These are phyloP conservation scores for Chaetomium olivaceum DNA, from an alignment of 2,329 filamentous ascomycete species.

Conservation along the genomic window DNA sequence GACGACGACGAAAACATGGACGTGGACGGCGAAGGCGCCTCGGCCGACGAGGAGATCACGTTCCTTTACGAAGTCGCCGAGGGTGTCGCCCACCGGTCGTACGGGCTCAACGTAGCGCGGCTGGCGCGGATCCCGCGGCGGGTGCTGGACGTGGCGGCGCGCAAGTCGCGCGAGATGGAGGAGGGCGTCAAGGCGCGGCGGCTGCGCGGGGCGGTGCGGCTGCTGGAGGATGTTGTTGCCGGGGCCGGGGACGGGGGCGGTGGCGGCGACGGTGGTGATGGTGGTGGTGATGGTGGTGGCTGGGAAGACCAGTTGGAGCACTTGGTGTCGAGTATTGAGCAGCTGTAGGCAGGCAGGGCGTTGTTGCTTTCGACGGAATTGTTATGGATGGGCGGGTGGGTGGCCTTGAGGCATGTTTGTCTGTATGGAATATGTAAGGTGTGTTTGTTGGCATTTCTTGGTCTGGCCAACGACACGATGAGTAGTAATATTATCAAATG, in stretches of 20 bases:
- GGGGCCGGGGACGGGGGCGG: slow-evolving; percentile 37
- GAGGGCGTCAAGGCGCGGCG: slow-evolving; percentile 65
- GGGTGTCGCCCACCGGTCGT: slow-evolving; percentile 89
- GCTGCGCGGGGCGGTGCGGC: slow-evolving; percentile 51
- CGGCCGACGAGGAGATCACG: slow-evolving; percentile 75
- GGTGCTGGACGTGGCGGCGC: slow-evolving; percentile 76
- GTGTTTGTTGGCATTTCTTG: not conserved
- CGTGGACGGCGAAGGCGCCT: slow-evolving; percentile 39
- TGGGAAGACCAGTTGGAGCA: slow-evolving; percentile 51
- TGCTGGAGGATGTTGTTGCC: slow-evolving; percentile 48
- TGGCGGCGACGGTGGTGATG: slow-evolving; percentile 36
- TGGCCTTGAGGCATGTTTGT: not conserved
- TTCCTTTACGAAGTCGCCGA: slow-evolving; percentile 92
- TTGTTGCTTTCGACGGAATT: not conserved
- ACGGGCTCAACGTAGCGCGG: slow-evolving; percentile 89
- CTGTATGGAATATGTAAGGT: not conserved
- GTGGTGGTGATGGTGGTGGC: slow-evolving; percentile 39
- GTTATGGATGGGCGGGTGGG: not conserved
- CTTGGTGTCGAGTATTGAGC: slow-evolving; percentile 58
- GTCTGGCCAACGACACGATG: not conserved
- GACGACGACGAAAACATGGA: not conserved
- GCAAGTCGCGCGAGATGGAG: slow-evolving; percentile 80
- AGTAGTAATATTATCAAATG: not conserved
- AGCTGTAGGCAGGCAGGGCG: slow-evolving; percentile 41
- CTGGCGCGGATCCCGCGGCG: slow-evolving; percentile 76